phyloP scores from a whole-genome alignment of 176 grass and related monocot species.

The Carex pumila region DNA sequence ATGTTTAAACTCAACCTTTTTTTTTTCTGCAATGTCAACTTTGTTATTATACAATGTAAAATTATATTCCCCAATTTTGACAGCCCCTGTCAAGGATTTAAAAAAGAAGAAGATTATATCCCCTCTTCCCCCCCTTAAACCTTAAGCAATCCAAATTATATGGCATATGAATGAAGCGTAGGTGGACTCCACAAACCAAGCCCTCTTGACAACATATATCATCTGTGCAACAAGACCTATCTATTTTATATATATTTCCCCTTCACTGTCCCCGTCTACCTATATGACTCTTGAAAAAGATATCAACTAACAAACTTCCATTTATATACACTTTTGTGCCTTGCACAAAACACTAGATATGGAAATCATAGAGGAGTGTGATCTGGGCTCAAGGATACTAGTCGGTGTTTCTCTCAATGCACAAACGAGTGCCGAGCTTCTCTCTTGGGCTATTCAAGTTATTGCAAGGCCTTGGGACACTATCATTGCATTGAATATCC shows the following conservation, averaged over 20 bases:
- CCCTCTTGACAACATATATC: conserved; percentile 14
- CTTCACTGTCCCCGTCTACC: conserved; percentile 7
- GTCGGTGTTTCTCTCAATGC: conserved; percentile 63
- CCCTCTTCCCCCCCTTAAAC: background rate
- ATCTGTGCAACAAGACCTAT: background rate
- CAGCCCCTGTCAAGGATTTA: too few relatives aligned
- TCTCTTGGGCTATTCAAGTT: conserved; percentile 69
- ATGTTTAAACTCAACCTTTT: background rate
- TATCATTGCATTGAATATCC: conserved; percentile 69
- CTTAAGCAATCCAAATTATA: conserved; percentile 32
- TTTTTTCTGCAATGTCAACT: background rate
- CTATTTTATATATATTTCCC: background rate
- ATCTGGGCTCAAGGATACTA: conserved; percentile 43
- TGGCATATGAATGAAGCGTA: too few relatives aligned
- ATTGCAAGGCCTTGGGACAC: conserved; percentile 61
- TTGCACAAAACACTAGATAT: conserved; percentile 25
- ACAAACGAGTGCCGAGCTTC: conserved; percentile 53
- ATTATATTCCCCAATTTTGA: background rate
- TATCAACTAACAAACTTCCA: conserved; percentile 5
- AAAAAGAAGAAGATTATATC: too few relatives aligned
- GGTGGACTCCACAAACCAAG: conserved; percentile 10
- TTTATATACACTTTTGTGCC: conserved; percentile 16
- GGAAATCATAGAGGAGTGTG: conserved; percentile 68
- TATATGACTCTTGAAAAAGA: background rate
- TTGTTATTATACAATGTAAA: background rate